Conservation (phyloP, 176 grass and related monocot genomes). For the Oryza coarctata region DNA sequence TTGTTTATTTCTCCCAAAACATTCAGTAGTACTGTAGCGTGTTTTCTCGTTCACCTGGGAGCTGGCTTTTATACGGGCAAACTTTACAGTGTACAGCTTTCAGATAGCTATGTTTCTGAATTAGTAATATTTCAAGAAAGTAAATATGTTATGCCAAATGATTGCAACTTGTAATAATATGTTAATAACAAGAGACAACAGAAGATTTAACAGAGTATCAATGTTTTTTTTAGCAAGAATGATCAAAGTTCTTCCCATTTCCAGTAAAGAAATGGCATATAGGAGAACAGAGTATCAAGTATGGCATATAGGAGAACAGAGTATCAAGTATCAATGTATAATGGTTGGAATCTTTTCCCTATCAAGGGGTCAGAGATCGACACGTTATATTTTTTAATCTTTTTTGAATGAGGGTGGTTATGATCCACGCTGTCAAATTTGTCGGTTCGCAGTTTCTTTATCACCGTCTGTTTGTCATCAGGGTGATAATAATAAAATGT, state of each 20-base stretch:
- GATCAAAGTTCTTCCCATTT: too few relatives aligned
- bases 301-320: too few relatives aligned
- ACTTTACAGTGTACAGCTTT: not conserved
- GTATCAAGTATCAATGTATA: not conserved
- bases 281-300: too few relatives aligned
- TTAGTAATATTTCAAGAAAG: not conserved
- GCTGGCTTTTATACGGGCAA: not conserved
- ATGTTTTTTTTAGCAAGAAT: not conserved
- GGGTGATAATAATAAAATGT: not conserved
- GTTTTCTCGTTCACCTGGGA: not conserved
- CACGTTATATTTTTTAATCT: not conserved
- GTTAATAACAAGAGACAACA: not conserved
- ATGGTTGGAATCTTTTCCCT: constrained; percentile 18
- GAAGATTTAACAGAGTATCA: not conserved
- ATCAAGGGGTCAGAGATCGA: not conserved
- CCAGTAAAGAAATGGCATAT: too few relatives aligned
- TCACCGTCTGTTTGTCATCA: not conserved
- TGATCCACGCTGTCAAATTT: constrained; percentile 20
- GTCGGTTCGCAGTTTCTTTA: not conserved
- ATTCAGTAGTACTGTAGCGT: not conserved
- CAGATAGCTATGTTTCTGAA: constrained; percentile 4
- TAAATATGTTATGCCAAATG: not conserved
- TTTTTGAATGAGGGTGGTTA: not conserved
- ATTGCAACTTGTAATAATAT: not conserved
- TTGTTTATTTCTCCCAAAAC: too few relatives aligned